Evolutionary conservation across 1,139 yeast species (phyloP), one percentile per base, ranked within the genome.

Genomic region (Candida frijolesensis): DNA sequence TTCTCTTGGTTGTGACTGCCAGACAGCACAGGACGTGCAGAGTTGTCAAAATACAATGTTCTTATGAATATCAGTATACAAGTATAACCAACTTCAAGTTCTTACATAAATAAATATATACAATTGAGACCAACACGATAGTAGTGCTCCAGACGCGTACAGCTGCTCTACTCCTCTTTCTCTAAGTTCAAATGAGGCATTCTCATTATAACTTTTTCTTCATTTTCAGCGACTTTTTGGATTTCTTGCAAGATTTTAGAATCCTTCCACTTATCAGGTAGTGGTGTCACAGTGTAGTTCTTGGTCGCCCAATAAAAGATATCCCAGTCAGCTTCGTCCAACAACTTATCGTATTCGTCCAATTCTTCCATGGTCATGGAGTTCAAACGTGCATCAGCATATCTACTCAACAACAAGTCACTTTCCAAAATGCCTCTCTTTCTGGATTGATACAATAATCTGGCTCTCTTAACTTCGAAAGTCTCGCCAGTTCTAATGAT

Each of bases 271-370:
- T 80, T 79, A 44, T 88, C 92, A 6, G 98, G 97, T 57, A 92
- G 76, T 14, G 96, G 96, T 48, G 92, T 88, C 22, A 86, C 83
- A 37, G 82, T 84, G 61, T 76, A 88, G 69, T 89, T 89, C 60
- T 82, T 80, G 7, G 97, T 90, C 22, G 96, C 97, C 98, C 99
- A 94, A 72, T 94, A 94, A 69, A 90, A 95, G 56, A 94, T 92
- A 66, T 94, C 99, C 99, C 99, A 95, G 67, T 94, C 99, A 14
- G 94, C 83, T 69, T 92, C 96, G 66, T 95, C 96, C 64, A 94
- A 77, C 52, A 94, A 72, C 57, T 78, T 68, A 64, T 94, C 98
- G 67, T 89, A 94, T 68, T 94, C 98, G 50, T 85, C 87, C 56
- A 95, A 73, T 67, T 90, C 88, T 50, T 76, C 86, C 55, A 74